A percentile compares a stretch with the other conserved stretches of the same genome.
Evolutionary conservation across 768 basidiomycete species (phyloP).

Genomic region (Russula virescens): DNA sequence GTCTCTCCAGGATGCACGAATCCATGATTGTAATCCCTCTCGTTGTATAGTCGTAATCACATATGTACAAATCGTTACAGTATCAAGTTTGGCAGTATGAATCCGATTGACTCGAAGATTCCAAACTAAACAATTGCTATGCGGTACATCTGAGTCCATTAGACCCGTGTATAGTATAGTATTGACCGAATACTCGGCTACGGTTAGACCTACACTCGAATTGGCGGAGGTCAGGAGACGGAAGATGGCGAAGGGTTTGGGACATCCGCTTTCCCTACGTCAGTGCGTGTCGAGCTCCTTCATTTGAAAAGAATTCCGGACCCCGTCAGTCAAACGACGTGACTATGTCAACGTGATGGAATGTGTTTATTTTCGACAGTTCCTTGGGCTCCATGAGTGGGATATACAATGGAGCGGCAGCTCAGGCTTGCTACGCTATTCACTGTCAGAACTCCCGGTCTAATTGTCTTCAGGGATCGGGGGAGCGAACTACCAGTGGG

Average conservation of each 20-base stretch:
- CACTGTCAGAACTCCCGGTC: neutral
- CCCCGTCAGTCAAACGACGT: slow-evolving; percentile 47
- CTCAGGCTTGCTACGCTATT: no score
- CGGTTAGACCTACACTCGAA: slow-evolving; percentile 64
- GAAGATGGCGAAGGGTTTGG: slow-evolving; percentile 56
- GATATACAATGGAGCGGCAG: slow-evolving; percentile 78
- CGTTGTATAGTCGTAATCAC: neutral
- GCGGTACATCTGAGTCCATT: neutral
- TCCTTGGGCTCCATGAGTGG: slow-evolving; percentile 77
- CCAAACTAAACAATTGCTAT: neutral
- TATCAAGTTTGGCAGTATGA: neutral
- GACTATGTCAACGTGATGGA: neutral
- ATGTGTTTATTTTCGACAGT: slow-evolving; percentile 37
- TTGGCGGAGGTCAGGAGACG: slow-evolving; percentile 54
- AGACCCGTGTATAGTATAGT: slow-evolving; percentile 25
- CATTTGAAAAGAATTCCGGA: slow-evolving; percentile 71
- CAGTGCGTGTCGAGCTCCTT: slow-evolving; percentile 81
- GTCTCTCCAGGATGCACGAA: neutral
- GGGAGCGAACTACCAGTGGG: slow-evolving; percentile 81
- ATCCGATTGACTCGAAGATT: neutral
- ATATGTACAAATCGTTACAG: neutral
- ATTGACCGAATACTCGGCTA: slow-evolving; percentile 31
- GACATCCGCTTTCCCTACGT: slow-evolving; percentile 68
- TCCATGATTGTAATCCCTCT: neutral
- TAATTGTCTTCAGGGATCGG: slow-evolving; percentile 63